Evolutionary conservation across 2,329 filamentous ascomycete genomes (phyloP).

Genomic region (Metarhizium anisopliae): DNA sequence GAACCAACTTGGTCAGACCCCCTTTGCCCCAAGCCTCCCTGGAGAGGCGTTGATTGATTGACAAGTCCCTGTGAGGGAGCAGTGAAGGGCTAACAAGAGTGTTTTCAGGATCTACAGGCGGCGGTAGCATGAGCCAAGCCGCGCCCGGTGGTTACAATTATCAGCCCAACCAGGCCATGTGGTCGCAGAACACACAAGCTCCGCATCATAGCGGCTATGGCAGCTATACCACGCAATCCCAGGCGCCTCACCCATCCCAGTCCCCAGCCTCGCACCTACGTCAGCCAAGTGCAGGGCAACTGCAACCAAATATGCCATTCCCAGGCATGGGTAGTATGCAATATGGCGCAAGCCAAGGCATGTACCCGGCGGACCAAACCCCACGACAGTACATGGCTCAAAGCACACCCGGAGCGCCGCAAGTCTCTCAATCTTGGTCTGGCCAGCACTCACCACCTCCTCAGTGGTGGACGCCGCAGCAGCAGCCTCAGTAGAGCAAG

Average conservation of each 20-base stretch:
- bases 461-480: slow-evolving; percentile 46
- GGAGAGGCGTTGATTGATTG: not conserved
- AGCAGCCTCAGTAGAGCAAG: slow-evolving; percentile 30
- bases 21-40: slow-evolving; percentile 21
- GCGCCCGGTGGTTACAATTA: slow-evolving; percentile 57
- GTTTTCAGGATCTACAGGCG: slow-evolving; percentile 39
- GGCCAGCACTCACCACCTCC: slow-evolving; percentile 55
- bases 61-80: not conserved
- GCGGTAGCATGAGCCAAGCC: slow-evolving; percentile 40
- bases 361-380: slow-evolving; percentile 55
- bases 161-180: slow-evolving; percentile 49
- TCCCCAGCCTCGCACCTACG: slow-evolving; percentile 52
- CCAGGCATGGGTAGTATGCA: slow-evolving; percentile 53
- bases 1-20: slow-evolving; percentile 59
- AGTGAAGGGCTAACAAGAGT: not conserved
- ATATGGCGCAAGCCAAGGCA: slow-evolving; percentile 46
- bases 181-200: slow-evolving; percentile 57
- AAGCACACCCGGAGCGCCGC: slow-evolving; percentile 40
- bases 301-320: slow-evolving; percentile 52
- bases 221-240: slow-evolving; percentile 43
- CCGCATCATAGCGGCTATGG: slow-evolving; percentile 45
- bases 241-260: slow-evolving; percentile 41
- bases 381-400: slow-evolving; percentile 61
- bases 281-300: slow-evolving; percentile 45
- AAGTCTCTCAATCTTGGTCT: slow-evolving; percentile 44